Evolutionary conservation across 192 early-diverging fungal genomes (phyloP).

Genomic region (Coemansia aciculifera): DNA sequence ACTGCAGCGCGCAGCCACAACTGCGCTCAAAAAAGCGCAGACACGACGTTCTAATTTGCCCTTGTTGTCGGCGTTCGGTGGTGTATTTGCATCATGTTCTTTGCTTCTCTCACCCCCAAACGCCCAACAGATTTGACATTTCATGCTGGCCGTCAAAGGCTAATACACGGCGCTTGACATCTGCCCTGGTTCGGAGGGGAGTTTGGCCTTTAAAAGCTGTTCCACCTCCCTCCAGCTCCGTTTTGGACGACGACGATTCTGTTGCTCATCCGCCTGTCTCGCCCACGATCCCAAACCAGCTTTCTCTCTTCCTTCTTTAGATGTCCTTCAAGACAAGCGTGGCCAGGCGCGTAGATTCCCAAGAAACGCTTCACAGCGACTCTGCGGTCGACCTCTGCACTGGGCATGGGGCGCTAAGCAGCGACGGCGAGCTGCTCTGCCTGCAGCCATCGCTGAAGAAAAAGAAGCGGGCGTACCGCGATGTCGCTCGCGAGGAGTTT

Average conservation of each 20-base stretch:
- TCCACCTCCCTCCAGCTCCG: not conserved
- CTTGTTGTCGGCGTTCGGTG: conserved; percentile 1
- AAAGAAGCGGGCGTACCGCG: conserved; percentile 24
- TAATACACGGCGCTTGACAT: conserved; percentile 2
- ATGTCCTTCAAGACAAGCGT: conserved; percentile 46
- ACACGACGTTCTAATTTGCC: not conserved
- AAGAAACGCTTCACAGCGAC: conserved; percentile 25
- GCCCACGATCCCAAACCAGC: not conserved
- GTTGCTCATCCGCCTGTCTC: not conserved
- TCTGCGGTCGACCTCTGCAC: not conserved
- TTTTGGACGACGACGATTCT: not conserved
- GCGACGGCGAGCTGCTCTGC: not conserved
- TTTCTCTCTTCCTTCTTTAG: not conserved
- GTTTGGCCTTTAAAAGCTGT: not conserved
- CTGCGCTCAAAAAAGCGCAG: conserved; percentile 2
- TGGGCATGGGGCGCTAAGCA: not conserved
- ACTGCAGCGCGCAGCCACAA: not conserved
- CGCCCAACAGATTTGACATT: not conserved
- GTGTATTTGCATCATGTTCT: not conserved
- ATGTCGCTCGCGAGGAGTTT: conserved; percentile 22
- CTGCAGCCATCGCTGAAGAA: conserved; percentile 21
- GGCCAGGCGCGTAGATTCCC: conserved; percentile 25
- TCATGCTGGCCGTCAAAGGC: not conserved
- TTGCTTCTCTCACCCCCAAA: not conserved
- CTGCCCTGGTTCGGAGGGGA: conserved; percentile 21